A percentile compares a stretch with the other conserved stretches of the same genome.
These are phyloP conservation scores for Boletus fagicola DNA, from an alignment of 768 basidiomycete genomes.

Conservation along the genomic window DNA sequence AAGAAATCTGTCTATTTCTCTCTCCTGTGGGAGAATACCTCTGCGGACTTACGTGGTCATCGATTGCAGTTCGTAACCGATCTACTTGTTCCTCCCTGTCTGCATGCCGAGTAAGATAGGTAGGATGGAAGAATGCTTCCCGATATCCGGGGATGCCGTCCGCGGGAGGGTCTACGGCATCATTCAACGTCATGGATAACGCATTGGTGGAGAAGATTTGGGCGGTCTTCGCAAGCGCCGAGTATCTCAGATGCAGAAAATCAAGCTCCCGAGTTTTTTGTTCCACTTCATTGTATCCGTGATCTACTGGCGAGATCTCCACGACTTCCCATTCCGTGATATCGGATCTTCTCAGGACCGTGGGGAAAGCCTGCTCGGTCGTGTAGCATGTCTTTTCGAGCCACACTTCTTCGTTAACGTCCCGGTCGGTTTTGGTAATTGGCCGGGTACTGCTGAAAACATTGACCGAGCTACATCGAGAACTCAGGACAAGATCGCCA, in stretches of 20 bases:
- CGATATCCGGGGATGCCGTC: slow-evolving; percentile 78
- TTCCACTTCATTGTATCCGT: slow-evolving; percentile 78
- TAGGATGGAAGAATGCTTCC: slow-evolving; percentile 68
- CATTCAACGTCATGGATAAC: slow-evolving; percentile 83
- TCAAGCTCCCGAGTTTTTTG: slow-evolving; percentile 76
- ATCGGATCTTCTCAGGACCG: slow-evolving; percentile 86
- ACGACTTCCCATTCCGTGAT: slow-evolving; percentile 65
- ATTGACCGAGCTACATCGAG: slow-evolving; percentile 66
- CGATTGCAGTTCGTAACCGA: slow-evolving; percentile 69
- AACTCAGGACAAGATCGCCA: background rate
- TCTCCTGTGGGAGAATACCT: background rate
- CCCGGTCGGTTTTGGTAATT: slow-evolving; percentile 58
- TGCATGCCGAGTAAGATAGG: slow-evolving; percentile 65
- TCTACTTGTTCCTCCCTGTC: slow-evolving; percentile 70
- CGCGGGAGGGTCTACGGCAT: slow-evolving; percentile 77
- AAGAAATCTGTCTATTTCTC: background rate
- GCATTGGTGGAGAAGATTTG: slow-evolving; percentile 75
- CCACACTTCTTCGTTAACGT: slow-evolving; percentile 77
- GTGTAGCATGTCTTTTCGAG: slow-evolving; percentile 85
- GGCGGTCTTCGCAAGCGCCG: slow-evolving; percentile 72
- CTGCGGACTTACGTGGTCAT: slow-evolving; percentile 64
- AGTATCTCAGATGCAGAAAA: slow-evolving; percentile 66
- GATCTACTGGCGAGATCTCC: slow-evolving; percentile 85
- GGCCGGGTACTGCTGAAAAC: slow-evolving; percentile 77
- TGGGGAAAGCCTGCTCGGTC: slow-evolving; percentile 88